These are phyloP conservation scores for Phyllosticta citriasiana DNA, from an alignment of 2,329 filamentous ascomycete species.

Conservation along the genomic window DNA sequence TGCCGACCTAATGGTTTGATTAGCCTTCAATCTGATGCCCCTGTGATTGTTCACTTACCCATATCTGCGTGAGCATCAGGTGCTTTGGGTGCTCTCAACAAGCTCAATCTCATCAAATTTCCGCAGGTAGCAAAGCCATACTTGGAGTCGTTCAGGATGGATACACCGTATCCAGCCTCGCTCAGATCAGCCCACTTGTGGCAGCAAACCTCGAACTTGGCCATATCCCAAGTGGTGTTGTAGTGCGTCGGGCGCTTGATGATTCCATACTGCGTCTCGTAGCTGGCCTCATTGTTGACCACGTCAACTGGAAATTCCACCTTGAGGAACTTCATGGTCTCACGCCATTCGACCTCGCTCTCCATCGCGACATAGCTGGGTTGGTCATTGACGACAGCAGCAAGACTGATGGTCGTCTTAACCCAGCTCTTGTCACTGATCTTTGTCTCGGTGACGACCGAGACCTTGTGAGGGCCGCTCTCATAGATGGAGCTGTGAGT, in stretches of 20 bases:
- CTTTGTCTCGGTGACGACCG: slow-evolving; percentile 71
- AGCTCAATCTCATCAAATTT: slow-evolving; percentile 77
- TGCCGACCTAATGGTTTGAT: slow-evolving; percentile 45
- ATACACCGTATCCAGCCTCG: slow-evolving; percentile 80
- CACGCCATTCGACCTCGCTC: slow-evolving; percentile 90
- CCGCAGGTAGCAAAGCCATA: slow-evolving; percentile 90
- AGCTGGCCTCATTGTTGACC: slow-evolving; percentile 81
- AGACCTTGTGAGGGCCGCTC: slow-evolving; percentile 63
- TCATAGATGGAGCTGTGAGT: slow-evolving; percentile 63
- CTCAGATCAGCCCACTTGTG: slow-evolving; percentile 90
- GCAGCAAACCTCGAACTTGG: slow-evolving; percentile 93
- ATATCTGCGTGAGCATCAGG: slow-evolving; percentile 92
- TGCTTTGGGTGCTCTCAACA: slow-evolving; percentile 81
- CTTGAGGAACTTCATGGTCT: slow-evolving; percentile 96
- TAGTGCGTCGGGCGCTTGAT: slow-evolving; percentile 88
- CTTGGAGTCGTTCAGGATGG: slow-evolving; percentile 89
- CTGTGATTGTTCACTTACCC: slow-evolving; percentile 36
- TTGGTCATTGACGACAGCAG: slow-evolving; percentile 54
- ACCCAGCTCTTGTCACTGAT: slow-evolving; percentile 83
- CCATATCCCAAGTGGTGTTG: slow-evolving; percentile 97
- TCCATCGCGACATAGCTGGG: slow-evolving; percentile 66
- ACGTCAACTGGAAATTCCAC: slow-evolving; percentile 95
- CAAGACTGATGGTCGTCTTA: slow-evolving; percentile 73
- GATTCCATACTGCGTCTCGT: slow-evolving; percentile 90
- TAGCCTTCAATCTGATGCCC: background rate